Evolutionary conservation across 176 grass and related monocot genomes (phyloP).

Genomic region (Avena atlantica): DNA sequence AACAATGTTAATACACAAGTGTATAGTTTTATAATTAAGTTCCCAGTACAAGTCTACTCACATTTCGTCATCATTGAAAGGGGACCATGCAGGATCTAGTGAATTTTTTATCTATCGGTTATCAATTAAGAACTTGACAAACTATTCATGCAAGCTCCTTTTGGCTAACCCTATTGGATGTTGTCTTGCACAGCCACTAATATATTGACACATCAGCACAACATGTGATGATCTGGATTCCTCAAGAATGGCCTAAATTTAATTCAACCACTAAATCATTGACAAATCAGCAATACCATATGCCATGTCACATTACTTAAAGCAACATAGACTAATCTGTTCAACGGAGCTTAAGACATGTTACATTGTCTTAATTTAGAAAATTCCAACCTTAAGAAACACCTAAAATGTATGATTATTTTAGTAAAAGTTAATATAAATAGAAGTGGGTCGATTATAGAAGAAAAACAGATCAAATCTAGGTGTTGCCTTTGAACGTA

Average conservation of each 20-base stretch:
- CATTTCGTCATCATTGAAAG: not conserved
- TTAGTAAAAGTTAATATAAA: not conserved
- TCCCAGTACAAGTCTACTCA: not conserved
- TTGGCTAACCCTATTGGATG: conserved; percentile 31
- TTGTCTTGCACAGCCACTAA: not conserved
- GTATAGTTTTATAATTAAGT: not conserved
- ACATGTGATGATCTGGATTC: not conserved
- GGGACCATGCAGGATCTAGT: not conserved
- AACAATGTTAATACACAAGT: not conserved
- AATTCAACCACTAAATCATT: conserved; percentile 17
- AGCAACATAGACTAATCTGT: not conserved
- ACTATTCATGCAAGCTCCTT: conserved; percentile 20
- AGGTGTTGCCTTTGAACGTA: no score
- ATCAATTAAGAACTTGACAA: conserved; percentile 19
- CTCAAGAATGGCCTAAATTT: not conserved
- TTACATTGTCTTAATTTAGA: not conserved
- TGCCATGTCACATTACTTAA: not conserved
- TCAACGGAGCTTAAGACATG: not conserved
- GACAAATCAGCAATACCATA: conserved; percentile 33
- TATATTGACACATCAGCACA: conserved; percentile 27
- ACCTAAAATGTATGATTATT: not conserved
- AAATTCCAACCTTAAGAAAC: not conserved
- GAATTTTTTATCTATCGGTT: conserved; percentile 26
- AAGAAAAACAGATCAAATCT: no score
- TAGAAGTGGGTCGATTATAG: not conserved